These are phyloP conservation scores for Tetrahymena malaccensis DNA, from an alignment of 73 alveolate species.

Conservation along the genomic window DNA sequence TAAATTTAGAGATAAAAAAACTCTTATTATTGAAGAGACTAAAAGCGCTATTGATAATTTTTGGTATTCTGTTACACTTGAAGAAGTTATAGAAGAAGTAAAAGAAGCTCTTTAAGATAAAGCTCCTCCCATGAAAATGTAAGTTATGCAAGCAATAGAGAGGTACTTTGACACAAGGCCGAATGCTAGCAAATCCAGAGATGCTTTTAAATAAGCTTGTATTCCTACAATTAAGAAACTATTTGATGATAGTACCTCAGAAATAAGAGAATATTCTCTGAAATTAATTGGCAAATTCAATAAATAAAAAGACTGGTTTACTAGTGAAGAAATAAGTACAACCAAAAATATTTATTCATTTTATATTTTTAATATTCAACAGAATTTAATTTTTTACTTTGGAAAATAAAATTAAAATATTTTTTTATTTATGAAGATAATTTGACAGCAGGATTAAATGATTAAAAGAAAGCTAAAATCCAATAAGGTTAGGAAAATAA, in stretches of 20 bases:
- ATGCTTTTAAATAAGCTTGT: not conserved
- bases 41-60: conserved; percentile 24
- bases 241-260: conserved; percentile 39
- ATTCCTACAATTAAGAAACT: conserved; percentile 14
- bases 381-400: not conserved
- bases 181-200: not conserved
- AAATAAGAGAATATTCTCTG: conserved; percentile 31
- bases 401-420: not conserved
- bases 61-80: conserved; percentile 33
- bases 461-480: conserved; percentile 3
- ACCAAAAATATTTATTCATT: not conserved
- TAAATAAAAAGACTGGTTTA: not conserved
- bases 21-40: conserved; percentile 20
- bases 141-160: not conserved
- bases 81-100: conserved; percentile 16
- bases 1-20: conserved; percentile 26
- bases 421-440: conserved; percentile 5
- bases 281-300: conserved; percentile 21
- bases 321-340: conserved; percentile 3
- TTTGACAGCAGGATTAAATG: conserved; percentile 1
- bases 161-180: not conserved
- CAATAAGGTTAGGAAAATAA: not conserved
- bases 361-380: not conserved
- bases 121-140: conserved; percentile 48
- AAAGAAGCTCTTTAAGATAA: conserved; percentile 40